Evolutionary conservation across 352 stramenopile species (phyloP).

Genomic region (Pythium utonaiense): DNA sequence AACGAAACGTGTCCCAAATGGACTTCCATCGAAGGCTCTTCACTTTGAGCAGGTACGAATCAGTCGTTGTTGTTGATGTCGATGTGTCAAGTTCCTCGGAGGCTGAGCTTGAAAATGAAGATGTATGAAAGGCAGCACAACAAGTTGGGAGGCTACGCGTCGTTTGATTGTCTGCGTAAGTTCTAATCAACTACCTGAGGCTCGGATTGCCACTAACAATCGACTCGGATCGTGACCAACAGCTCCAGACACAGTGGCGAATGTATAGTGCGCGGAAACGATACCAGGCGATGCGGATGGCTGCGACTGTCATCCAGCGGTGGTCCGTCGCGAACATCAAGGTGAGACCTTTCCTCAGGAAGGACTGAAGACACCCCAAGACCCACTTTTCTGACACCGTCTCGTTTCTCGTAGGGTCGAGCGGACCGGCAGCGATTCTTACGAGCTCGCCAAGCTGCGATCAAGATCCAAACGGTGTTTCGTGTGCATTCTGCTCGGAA

Average conservation of each 20-base stretch:
- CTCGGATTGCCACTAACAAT: too few species aligned
- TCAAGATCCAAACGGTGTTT: conserved; percentile 42
- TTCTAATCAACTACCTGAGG: not conserved
- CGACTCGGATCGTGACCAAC: not conserved
- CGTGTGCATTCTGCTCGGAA: conserved; percentile 30
- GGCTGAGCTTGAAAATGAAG: conserved; percentile 12
- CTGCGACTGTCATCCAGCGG: conserved; percentile 50
- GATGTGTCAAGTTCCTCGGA: too few species aligned
- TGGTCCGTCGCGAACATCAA: conserved; percentile 50
- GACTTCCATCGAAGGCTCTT: conserved; percentile 77
- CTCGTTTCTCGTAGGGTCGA: conserved; percentile 18
- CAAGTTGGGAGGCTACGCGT: conserved; percentile 64
- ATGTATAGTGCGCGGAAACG: conserved; percentile 62
- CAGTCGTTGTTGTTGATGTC: not conserved
- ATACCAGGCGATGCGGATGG: conserved; percentile 33
- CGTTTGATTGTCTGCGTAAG: conserved; percentile 65
- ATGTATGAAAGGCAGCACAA: conserved; percentile 44
- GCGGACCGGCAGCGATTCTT: conserved; percentile 31
- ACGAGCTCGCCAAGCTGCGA: conserved; percentile 28
- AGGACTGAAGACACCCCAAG: too few species aligned
- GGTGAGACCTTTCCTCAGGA: conserved; percentile 20
- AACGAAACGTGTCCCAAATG: conserved; percentile 66
- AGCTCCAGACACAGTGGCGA: conserved; percentile 74
- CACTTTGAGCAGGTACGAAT: conserved; percentile 39
- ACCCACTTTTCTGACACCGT: not conserved